Evolutionary conservation across 306 rosid genomes (phyloP).

Genomic region (Glycine soja): DNA sequence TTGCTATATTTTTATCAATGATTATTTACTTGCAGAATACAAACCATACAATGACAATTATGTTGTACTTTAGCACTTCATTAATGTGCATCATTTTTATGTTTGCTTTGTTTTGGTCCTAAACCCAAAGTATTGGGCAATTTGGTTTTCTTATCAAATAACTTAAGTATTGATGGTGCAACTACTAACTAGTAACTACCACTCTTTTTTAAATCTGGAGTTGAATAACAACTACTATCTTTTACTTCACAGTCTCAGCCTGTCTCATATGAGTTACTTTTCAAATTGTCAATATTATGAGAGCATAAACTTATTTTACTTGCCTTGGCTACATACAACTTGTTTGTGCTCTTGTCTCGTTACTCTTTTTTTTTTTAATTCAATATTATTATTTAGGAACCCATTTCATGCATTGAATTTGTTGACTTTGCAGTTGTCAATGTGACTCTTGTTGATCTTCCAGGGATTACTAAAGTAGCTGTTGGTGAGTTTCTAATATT

Average conservation of each 20-base stretch:
- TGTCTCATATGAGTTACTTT: too few species aligned
- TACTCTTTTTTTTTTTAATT: neutral
- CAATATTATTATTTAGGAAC: conserved; percentile 24
- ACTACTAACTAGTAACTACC: too few species aligned
- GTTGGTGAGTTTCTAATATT: conserved; percentile 73
- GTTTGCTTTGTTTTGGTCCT: conserved; percentile 21
- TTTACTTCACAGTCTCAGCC: too few species aligned
- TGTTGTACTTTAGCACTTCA: neutral
- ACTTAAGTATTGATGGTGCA: too few species aligned
- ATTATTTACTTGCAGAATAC: conserved; percentile 13
- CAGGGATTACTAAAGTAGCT: conserved; percentile 97
- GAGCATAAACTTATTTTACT: too few species aligned
- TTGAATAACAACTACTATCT: too few species aligned
- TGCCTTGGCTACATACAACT: too few species aligned
- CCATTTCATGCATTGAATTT: conserved; percentile 46
- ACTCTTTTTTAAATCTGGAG: too few species aligned
- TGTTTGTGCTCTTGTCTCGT: too few species aligned
- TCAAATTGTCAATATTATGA: too few species aligned
- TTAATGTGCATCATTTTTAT: conserved; percentile 1
- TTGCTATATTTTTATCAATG: conserved; percentile 10
- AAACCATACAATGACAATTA: conserved; percentile 12
- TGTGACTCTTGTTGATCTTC: conserved; percentile 96
- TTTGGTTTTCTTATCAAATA: too few species aligned
- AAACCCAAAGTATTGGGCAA: too few species aligned
- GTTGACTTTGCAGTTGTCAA: conserved; percentile 86